Evolutionary conservation across 352 stramenopile species (phyloP).

Genomic region (Phytophthora kernoviae): DNA sequence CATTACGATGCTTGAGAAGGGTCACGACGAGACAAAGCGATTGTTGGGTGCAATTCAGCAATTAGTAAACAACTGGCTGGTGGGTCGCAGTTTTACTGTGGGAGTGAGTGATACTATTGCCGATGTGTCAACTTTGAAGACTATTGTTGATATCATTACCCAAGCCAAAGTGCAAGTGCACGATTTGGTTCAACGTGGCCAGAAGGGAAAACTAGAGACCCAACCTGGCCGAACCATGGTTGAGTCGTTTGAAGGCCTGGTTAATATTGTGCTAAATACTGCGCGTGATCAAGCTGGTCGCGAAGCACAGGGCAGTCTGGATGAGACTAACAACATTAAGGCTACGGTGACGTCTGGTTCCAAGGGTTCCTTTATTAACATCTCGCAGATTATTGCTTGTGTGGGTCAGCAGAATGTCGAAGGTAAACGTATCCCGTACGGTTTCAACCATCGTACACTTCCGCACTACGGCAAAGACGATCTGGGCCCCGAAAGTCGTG

Average conservation of each 20-base stretch:
- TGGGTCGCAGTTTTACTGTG: constrained; percentile 98
- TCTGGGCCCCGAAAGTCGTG: constrained; percentile 96
- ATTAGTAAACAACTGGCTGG: constrained; percentile 98
- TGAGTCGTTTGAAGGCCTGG: constrained; percentile 98
- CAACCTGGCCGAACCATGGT: constrained; percentile 99
- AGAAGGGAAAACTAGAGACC: constrained; percentile 97
- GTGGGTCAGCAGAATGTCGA: constrained; percentile 99
- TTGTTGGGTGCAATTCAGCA: constrained; percentile 96
- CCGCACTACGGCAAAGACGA: constrained; percentile 97
- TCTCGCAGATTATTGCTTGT: constrained; percentile 99
- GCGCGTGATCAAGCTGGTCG: constrained; percentile 85
- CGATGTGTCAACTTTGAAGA: constrained; percentile 97
- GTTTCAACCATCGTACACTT: constrained; percentile 95
- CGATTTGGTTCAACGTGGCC: constrained; percentile 96
- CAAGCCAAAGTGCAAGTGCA: constrained; percentile 96
- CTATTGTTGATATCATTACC: constrained; percentile 99
- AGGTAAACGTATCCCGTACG: constrained; percentile 97
- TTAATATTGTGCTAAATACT: constrained; percentile 96
- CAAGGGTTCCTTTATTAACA: constrained; percentile 99
- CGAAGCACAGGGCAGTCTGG: constrained; percentile 85
- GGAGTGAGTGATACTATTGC: constrained; percentile 99
- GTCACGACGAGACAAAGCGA: constrained; percentile 87
- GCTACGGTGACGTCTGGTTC: constrained; percentile 98
- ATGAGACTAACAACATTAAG: constrained; percentile 99
- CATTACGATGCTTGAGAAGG: constrained; percentile 94